These are phyloP conservation scores for Alternaria hordeiaustralica DNA, from an alignment of 2,329 filamentous ascomycete species.

Conservation along the genomic window DNA sequence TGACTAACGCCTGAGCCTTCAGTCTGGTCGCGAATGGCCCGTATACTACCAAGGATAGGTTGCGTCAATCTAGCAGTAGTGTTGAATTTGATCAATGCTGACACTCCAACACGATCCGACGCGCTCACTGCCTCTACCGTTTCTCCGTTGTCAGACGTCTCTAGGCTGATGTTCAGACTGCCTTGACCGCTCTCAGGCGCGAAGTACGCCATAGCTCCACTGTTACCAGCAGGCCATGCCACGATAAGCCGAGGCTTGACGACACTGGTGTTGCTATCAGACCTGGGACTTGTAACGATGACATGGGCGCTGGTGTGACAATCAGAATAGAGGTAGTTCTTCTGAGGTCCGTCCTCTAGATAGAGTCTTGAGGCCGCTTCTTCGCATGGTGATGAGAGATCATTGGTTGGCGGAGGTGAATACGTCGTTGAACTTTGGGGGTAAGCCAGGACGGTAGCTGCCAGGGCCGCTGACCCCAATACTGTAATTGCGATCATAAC, in stretches of 20 bases:
- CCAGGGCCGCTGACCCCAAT: neutral
- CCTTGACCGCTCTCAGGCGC: constrained; percentile 60
- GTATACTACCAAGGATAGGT: constrained; percentile 66
- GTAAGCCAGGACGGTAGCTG: neutral
- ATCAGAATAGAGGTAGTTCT: constrained; percentile 71
- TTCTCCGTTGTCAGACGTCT: constrained; percentile 55
- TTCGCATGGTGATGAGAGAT: constrained; percentile 5
- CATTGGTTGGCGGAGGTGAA: neutral
- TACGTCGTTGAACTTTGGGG: neutral
- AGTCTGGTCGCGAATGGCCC: constrained; percentile 68
- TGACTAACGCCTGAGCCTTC: constrained; percentile 63
- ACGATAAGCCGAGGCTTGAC: constrained; percentile 64
- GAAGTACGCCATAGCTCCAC: constrained; percentile 65
- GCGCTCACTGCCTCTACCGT: constrained; percentile 58
- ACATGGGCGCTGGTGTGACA: constrained; percentile 66
- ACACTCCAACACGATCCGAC: constrained; percentile 57
- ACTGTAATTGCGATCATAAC: neutral
- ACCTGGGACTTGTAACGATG: constrained; percentile 64
- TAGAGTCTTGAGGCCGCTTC: constrained; percentile 43
- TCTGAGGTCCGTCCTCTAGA: constrained; percentile 64
- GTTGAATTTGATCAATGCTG: constrained; percentile 63
- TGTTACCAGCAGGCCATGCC: constrained; percentile 72
- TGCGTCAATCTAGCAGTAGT: constrained; percentile 62
- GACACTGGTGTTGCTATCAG: constrained; percentile 60
- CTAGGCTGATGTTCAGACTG: constrained; percentile 61